Base-by-base conservation (phyloP, 2,329 filamentous ascomycete species). In the Fusarium metavorans region DNA sequence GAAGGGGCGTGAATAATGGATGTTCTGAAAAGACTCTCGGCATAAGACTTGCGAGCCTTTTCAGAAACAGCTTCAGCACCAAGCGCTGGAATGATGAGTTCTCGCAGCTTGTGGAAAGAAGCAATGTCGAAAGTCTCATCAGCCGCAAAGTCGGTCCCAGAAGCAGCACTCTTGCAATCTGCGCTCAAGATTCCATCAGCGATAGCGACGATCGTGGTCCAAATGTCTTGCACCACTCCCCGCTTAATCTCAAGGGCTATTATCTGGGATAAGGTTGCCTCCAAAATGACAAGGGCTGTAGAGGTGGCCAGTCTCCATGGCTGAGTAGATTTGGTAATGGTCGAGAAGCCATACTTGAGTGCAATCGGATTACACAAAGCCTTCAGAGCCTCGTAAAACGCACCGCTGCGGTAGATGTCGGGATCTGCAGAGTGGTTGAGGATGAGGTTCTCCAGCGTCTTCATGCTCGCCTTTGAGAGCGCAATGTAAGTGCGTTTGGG, bases 81-180 rank as follows among this genome's bases (percentile, higher is more conserved):
- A 0, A 98, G 88, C 2, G 89, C 85, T 0, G 94, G 92, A 6
- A 95, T 92, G 45, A 97, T 91, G 37, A 98, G 87, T 11, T 89
- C 86, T 43, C 92, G 89, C 1, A 98, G 85, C 58, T 88, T 87
- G 34, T 84, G 84, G 80, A 98, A 97, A 0, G 93, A 92, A 2
- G 85, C 79, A 20, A 97, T 93, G 80, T 99, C 97, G 78, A 97
- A 97, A 2, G 86, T 82, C 82, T 98, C 92, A 78, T 99, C 96
- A 10, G 87, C 86, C 4, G 85, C 81, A 39, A 95, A 87, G 69
- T 87, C 82, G 2, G 87, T 81, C 3, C 81, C 82, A 9, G 85
- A 80, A 16, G 85, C 79, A 37, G 87, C 86, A 61, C 82, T 81
- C 64, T 85, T 83, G 62, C 89, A 90, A 60, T 92, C 89, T 4